These are phyloP conservation scores for Malassezia pachydermatis DNA, from an alignment of 1,284 basidiomycete genomes.

Conservation along the genomic window DNA sequence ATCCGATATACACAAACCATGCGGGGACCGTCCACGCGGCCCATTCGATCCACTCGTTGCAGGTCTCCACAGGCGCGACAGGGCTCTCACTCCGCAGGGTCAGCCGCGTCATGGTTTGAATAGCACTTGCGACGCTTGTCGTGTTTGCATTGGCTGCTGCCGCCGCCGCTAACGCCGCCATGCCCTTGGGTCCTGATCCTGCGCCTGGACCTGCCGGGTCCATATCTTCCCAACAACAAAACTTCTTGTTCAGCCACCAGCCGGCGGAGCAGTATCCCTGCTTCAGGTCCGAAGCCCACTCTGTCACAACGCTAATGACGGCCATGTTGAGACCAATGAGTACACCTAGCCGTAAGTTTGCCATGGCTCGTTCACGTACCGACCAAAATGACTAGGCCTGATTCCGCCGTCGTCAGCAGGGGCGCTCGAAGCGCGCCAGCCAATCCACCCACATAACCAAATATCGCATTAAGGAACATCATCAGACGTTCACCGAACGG, in stretches of 20 bases:
- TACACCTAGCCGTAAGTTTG: slow-evolving; percentile 57
- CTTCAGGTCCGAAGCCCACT: slow-evolving; percentile 95
- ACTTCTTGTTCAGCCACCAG: slow-evolving; percentile 97
- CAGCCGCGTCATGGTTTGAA: not conserved
- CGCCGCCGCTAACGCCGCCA: slow-evolving; percentile 19
- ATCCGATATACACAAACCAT: slow-evolving; percentile 72
- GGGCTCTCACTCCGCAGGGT: not conserved
- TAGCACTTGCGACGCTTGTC: slow-evolving; percentile 18
- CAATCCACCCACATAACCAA: not conserved
- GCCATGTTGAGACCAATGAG: slow-evolving; percentile 88
- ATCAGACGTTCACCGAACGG: slow-evolving; percentile 32
- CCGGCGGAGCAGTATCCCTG: slow-evolving; percentile 91
- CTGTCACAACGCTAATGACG: slow-evolving; percentile 87
- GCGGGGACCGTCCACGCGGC: slow-evolving; percentile 63
- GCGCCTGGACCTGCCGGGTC: slow-evolving; percentile 38
- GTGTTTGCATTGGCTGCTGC: slow-evolving; percentile 21
- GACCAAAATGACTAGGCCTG: slow-evolving; percentile 40
- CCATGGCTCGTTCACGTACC: slow-evolving; percentile 17
- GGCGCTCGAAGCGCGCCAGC: slow-evolving; percentile 17
- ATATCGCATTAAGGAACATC: slow-evolving; percentile 16
- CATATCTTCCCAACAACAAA: slow-evolving; percentile 80
- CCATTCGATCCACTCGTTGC: slow-evolving; percentile 89
- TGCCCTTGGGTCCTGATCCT: slow-evolving; percentile 8
- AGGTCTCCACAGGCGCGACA: slow-evolving; percentile 55
- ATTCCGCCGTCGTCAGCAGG: slow-evolving; percentile 35